Evolutionary conservation across 495 filamentous ascomycete species (phyloP).

Genomic region (Podospora anserina): DNA sequence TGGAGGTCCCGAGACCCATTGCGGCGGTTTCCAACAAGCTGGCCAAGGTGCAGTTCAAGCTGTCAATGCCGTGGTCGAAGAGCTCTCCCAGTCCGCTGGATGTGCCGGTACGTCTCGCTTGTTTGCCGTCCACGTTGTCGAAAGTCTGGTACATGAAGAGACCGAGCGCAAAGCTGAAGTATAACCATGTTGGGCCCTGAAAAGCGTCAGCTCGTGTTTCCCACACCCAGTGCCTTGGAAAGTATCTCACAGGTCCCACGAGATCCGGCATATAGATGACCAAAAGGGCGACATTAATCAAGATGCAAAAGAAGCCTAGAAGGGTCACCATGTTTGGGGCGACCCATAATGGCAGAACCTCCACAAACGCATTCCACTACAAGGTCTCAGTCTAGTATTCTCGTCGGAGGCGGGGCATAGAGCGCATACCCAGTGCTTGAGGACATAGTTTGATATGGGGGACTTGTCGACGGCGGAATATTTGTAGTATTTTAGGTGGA

Average conservation of each 20-base stretch:
- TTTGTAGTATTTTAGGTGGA: conserved; percentile 91
- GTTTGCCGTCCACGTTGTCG: conserved; percentile 98
- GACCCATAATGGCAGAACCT: conserved; percentile 89
- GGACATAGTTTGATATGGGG: conserved; percentile 86
- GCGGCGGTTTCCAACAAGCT: conserved; percentile 85
- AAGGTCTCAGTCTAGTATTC: conserved; percentile 11
- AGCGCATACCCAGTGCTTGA: conserved; percentile 82
- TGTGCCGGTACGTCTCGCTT: conserved; percentile 89
- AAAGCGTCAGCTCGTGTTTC: neutral
- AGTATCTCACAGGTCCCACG: conserved; percentile 70
- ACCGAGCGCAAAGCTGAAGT: conserved; percentile 90
- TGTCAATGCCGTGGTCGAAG: conserved; percentile 98
- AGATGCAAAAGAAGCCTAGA: conserved; percentile 89
- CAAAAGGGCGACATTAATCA: conserved; percentile 77
- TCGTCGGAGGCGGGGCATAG: neutral
- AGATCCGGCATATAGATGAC: conserved; percentile 86
- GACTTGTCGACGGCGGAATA: conserved; percentile 97
- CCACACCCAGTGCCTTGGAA: neutral
- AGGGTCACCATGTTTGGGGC: conserved; percentile 98
- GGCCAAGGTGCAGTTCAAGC: conserved; percentile 90
- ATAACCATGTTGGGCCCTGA: conserved; percentile 84
- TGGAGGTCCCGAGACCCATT: conserved; percentile 80
- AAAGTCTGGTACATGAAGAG: conserved; percentile 98
- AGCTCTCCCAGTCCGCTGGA: conserved; percentile 93
- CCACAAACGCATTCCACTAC: conserved; percentile 96